A percentile compares a stretch with the other conserved stretches of the same genome.
These are phyloP conservation scores for Metschnikowia chrysomelidarum DNA, from an alignment of 805 yeast species.

Conservation along the genomic window DNA sequence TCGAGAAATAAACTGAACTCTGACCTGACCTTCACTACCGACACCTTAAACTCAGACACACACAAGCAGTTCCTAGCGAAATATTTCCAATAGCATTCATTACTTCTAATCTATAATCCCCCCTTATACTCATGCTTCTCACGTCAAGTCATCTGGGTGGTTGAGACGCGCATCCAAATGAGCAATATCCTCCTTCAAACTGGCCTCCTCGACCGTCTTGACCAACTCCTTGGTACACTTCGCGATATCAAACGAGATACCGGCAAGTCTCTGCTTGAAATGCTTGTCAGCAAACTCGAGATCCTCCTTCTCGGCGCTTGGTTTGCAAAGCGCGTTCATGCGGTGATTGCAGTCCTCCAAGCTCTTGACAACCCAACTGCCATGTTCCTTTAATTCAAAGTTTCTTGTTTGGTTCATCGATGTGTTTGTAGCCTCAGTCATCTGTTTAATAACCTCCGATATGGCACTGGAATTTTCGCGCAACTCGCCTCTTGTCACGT, in stretches of 20 bases:
- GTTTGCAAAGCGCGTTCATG: slow-evolving; percentile 67
- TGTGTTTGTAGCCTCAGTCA: slow-evolving; percentile 85
- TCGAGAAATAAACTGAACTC: slow-evolving; percentile 13
- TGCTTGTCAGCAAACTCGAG: slow-evolving; percentile 78
- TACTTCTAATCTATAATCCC: not conserved
- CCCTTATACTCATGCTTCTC: not conserved
- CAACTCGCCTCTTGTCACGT: slow-evolving; percentile 72
- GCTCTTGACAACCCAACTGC: slow-evolving; percentile 85
- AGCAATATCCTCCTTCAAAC: slow-evolving; percentile 81
- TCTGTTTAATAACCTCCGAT: slow-evolving; percentile 71
- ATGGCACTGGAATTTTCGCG: slow-evolving; percentile 75
- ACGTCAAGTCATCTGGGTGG: slow-evolving; percentile 30
- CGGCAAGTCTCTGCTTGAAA: slow-evolving; percentile 91
- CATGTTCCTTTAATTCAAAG: slow-evolving; percentile 82
- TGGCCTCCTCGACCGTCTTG: slow-evolving; percentile 93
- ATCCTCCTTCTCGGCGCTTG: slow-evolving; percentile 43
- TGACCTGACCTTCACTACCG: slow-evolving; percentile 26
- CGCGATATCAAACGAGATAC: slow-evolving; percentile 94
- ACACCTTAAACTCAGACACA: slow-evolving; percentile 32
- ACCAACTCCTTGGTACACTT: slow-evolving; percentile 95
- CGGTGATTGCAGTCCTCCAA: slow-evolving; percentile 82
- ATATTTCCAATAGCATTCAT: slow-evolving; percentile 24
- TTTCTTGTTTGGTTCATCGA: slow-evolving; percentile 89
- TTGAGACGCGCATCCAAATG: slow-evolving; percentile 67
- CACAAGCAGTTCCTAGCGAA: slow-evolving; percentile 37